Evolutionary conservation across 2,329 filamentous ascomycete species (phyloP), one percentile per base, ranked within the genome.

Genomic region (Xylaria sp.): DNA sequence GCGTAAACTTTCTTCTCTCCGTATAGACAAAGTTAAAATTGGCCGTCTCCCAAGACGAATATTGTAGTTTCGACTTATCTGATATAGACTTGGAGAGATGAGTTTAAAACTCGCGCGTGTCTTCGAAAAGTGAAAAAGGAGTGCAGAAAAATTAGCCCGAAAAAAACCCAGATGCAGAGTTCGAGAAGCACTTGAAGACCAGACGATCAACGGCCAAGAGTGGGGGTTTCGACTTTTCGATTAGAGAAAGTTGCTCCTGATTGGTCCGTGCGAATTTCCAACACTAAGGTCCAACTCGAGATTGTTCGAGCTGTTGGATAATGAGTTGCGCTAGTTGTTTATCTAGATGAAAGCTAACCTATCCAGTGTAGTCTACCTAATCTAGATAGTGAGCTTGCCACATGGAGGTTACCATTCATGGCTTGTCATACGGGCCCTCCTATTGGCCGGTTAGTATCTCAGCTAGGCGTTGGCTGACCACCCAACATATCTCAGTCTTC

Each of bases 201-300:
- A 54, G 37, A 55, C 48, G 47, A 66, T 66, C 53, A 50, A 29
- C 63, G 48, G 40, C 54, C 47, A 37, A 66, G 27, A 18, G 66
- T 54, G 53, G 67, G 67, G 67, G 60, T 32, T 63, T 66, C 18
- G 63, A 57, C 42, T n/a, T 60, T 63, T 55, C 63, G 59, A 66
- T 66, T 66, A 69, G 66, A 69, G 35, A 23, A 63, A 5, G 32
- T 63, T 60, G 44, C 48, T 35, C 25, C 54, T 69, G 53, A 69
- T 69, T 69, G 67, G 67, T 25, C 40, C 21, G 18, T 5, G 3
- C 35, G n/a, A 18, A 27, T 29, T 42, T 53, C 37, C 5, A 50
- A 9, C 54, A 29, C 50, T 32, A 65, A 51, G 27, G 40, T n/a
- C 32, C 12, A 23, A 57, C 32, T 42, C 53, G 18, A 37, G 53